Evolutionary conservation across 495 filamentous ascomycete species (phyloP), one percentile per base, ranked within the genome.

Genomic region (Tirmania nivea): DNA sequence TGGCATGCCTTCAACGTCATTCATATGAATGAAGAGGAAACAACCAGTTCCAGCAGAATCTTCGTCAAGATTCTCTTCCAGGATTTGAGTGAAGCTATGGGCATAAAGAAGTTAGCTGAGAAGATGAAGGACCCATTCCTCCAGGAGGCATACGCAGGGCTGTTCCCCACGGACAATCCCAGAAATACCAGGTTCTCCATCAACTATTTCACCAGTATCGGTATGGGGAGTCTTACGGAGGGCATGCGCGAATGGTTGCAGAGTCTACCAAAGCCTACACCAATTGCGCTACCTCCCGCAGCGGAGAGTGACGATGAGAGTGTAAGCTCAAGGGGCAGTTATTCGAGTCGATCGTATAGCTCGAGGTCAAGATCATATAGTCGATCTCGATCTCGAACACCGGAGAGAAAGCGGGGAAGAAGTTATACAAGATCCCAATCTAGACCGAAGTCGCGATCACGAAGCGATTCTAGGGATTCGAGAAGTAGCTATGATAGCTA

Each of bases 21-120:
- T 48, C 85, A 86, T 59, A 67, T 99, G 36, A 99, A 88, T 63
- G 86, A 99, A 63, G 89, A 96, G 49, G 92, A 96, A 59, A 99
- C 92, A 1, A 96, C 89, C 0, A 85, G 87, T 4, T 84, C 82
- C 55, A 88, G 83, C 58, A 83, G 90, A 69, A 96, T 99, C 64
- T 99, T 95, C 63, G 83, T 96, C 71, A 95, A 93, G 69, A 95
- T 96, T 37, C 70, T 99, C 17, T 93, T 99, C 65, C 85, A 96
- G 65, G 86, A 95, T 59, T 72, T 99, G 10, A 76, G 77, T 11
- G 84, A 95, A 67, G 81, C 83, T 51, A 74, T 96, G 54, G 89
- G 90, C 50, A 76, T 92, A 70, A 71, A 76, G 49, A 84, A 80
- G 57, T 67, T 99, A 42, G 78, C 81, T 59, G 75, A 78, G 42